Base-by-base conservation (phyloP, 306 rosid genomes). In the Corylus americana region DNA sequence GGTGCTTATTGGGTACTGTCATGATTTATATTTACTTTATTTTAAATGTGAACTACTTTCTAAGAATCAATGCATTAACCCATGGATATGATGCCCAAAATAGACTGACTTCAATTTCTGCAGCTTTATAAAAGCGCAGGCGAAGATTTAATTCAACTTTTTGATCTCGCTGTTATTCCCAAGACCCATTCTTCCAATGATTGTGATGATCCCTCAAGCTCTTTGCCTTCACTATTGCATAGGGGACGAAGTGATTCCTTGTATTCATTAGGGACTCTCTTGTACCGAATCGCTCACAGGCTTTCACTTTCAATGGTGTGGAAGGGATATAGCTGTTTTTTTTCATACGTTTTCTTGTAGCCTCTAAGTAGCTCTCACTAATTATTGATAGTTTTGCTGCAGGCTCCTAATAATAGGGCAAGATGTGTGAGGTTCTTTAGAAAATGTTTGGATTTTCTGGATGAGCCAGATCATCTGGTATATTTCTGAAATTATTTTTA, bases 121-220 rank as follows among this genome's bases (percentile, higher is more conserved):
- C 93, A 94, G 98, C 97, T 94, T 71, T 90, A 92, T 83, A 94
- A 94, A 89, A 94, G 97, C 84, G 93, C 95, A 12, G 97, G 97
- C 78, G 98, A 94, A 87, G 93, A 94, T 88, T 91, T 84, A 42
- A 94, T 94, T 77, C 98, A 94, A 83, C 98, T 94, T 83, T 94
- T 94, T 74, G 97, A 94, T 89, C 95, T 94, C 76, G 90, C 98
- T 76, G 86, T 86, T 74, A 92, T 94, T 74, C 94, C 98, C 11
- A 90, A 91, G 79, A 80, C 77, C 82, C 84, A 76, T 77, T 87
- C 98, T 62, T 85, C 93, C 14, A 70, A 81, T 66, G 85, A 85
- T 54, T 86, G 87, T 51, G 87, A 91, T 86, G 91, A 90, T 83
- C 83, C 86, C 87, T 84, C 92, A 47, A 90, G 90, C 76, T 84